These are phyloP conservation scores for Podila epigama DNA, from an alignment of 192 early-diverging fungal species.

Conservation along the genomic window DNA sequence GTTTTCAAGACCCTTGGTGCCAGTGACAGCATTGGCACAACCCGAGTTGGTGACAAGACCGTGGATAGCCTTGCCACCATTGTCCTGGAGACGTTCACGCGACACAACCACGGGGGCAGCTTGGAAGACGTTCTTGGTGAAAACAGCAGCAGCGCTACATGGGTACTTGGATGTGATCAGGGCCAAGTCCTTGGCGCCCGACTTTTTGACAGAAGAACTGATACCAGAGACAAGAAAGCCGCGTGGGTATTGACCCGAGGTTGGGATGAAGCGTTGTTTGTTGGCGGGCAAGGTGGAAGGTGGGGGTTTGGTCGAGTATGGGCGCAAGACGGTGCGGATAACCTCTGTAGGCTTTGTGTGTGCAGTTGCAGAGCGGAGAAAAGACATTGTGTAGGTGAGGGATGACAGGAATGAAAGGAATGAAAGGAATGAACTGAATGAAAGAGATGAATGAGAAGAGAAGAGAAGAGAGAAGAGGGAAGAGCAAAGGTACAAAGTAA, in stretches of 20 bases:
- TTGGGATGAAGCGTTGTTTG: constrained; percentile 74
- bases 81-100: constrained; percentile 62
- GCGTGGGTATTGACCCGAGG: constrained; percentile 79
- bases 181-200: constrained; percentile 79
- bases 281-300: constrained; percentile 39
- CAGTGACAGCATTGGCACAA: constrained; percentile 97
- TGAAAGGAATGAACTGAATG: no score
- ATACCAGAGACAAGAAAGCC: constrained; percentile 86
- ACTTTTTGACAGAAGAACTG: constrained; percentile 85
- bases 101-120: constrained; percentile 90
- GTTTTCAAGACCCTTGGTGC: constrained; percentile 80
- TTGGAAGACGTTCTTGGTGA: constrained; percentile 91
- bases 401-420: no score
- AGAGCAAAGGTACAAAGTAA: background rate
- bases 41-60: constrained; percentile 86
- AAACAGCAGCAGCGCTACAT: constrained; percentile 85
- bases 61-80: constrained; percentile 50
- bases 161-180: constrained; percentile 73
- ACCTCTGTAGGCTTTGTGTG: no score
- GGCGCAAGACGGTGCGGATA: background rate
- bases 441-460: background rate
- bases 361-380: constrained; percentile 13
- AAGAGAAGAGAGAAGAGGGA: background rate
- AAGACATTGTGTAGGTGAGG: constrained; percentile 2
- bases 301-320: constrained; percentile 42